Evolutionary conservation across 192 early-diverging fungal genomes (phyloP).

Genomic region (Entomortierella beljakovae): DNA sequence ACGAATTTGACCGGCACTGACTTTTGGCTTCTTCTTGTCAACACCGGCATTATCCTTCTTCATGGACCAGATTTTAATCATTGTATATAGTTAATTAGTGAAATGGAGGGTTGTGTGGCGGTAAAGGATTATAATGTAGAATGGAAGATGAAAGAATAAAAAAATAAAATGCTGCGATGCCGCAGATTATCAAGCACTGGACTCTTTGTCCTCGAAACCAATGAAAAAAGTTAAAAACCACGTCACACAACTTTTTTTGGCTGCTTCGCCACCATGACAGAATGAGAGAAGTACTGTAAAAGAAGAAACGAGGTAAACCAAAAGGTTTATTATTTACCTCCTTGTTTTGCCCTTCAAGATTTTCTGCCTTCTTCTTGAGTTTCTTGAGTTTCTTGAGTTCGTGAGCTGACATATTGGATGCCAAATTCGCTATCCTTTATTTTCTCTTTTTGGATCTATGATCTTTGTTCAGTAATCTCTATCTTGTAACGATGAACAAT

Average conservation of each 20-base stretch:
- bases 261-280: too few species aligned
- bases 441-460: constrained; percentile 56
- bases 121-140: not conserved
- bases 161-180: not conserved
- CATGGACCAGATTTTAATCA: constrained; percentile 92
- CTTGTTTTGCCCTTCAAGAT: constrained; percentile 50
- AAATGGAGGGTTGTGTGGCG: not conserved
- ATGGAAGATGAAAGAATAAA: not conserved
- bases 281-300: too few species aligned
- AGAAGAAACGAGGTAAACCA: too few species aligned
- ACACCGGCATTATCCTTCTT: constrained; percentile 82
- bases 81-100: constrained; percentile 35
- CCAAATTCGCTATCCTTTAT: constrained; percentile 48
- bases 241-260: too few species aligned
- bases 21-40: constrained; percentile 82
- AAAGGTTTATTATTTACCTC: too few species aligned
- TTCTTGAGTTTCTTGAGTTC: constrained; percentile 49
- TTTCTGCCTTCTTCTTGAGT: constrained; percentile 53
- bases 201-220: too few species aligned
- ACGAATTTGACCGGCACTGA: constrained; percentile 88
- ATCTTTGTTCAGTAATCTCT: constrained; percentile 54
- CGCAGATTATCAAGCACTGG: too few species aligned
- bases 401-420: constrained; percentile 53
- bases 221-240: too few species aligned
- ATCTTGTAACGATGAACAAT: constrained; percentile 36